phyloP scores from a whole-genome alignment of 768 basidiomycete species.

The Calvatia gigantea region DNA sequence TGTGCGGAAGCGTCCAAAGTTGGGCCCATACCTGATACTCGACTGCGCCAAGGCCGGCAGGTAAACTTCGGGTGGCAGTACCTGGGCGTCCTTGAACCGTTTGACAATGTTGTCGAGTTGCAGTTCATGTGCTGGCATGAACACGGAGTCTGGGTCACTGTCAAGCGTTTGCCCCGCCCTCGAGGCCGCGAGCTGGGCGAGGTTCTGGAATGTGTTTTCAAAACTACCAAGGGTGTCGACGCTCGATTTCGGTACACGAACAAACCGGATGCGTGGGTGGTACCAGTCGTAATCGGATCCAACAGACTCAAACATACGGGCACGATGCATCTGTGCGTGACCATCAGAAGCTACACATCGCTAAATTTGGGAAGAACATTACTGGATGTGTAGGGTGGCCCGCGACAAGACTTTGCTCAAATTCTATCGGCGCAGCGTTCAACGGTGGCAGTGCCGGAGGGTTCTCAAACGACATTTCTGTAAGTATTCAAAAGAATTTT shows the following conservation, averaged over 20 bases:
- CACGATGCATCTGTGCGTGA: conserved; percentile 48
- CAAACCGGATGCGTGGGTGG: conserved; percentile 47
- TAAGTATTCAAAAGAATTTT: background rate
- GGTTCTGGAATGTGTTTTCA: conserved; percentile 26
- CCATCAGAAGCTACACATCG: background rate
- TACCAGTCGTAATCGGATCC: conserved; percentile 49
- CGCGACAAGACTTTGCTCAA: conserved; percentile 57
- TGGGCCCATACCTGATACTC: conserved; percentile 43
- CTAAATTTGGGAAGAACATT: conserved; percentile 13
- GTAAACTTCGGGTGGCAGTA: conserved; percentile 38
- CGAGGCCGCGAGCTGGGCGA: conserved; percentile 31
- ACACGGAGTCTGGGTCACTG: conserved; percentile 25
- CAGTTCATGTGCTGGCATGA: conserved; percentile 53
- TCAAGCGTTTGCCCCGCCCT: conserved; percentile 24
- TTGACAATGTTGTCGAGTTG: conserved; percentile 42
- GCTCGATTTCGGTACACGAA: conserved; percentile 32
- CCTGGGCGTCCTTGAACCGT: conserved; percentile 39
- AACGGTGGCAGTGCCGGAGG: conserved; percentile 41
- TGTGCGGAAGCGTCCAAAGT: background rate
- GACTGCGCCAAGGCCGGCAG: conserved; percentile 45
- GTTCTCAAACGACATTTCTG: conserved; percentile 35
- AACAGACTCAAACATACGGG: conserved; percentile 36
- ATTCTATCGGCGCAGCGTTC: conserved; percentile 40
- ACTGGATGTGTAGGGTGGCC: conserved; percentile 63
- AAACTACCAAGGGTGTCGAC: conserved; percentile 43